phyloP scores from a whole-genome alignment of 768 basidiomycete species.

The Suillus hirtellus region DNA sequence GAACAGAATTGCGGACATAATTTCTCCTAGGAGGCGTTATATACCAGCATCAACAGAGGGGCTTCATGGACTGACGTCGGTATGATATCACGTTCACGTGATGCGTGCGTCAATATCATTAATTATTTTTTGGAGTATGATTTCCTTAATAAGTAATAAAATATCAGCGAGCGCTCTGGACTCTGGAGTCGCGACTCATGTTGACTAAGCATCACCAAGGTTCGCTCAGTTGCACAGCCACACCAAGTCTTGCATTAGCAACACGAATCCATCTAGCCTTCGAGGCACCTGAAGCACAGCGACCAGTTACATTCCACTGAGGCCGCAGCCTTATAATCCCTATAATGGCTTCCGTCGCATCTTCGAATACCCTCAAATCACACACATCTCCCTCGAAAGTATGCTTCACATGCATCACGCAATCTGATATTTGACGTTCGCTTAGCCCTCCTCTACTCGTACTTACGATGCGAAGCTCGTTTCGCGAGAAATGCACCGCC shows the following conservation, averaged over 20 bases:
- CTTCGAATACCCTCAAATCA: conserved; percentile 29
- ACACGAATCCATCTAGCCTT: conserved; percentile 25
- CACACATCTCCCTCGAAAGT: conserved; percentile 38
- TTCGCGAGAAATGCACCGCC: conserved; percentile 82
- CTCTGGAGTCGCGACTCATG: neutral
- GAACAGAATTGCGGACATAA: too few species aligned
- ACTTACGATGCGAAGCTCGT: conserved; percentile 82
- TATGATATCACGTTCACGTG: conserved; percentile 8
- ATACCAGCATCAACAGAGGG: neutral
- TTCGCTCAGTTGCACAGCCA: neutral
- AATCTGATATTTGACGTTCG: conserved; percentile 13
- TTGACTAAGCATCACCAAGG: neutral
- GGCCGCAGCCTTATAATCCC: conserved; percentile 23
- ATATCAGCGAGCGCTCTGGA: neutral
- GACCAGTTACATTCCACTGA: conserved; percentile 41
- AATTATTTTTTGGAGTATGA: neutral
- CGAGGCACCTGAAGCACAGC: conserved; percentile 32
- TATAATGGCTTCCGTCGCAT: conserved; percentile 30
- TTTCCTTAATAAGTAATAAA: neutral
- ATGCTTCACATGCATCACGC: conserved; percentile 10
- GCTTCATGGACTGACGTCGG: neutral
- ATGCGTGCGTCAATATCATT: neutral
- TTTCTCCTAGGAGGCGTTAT: neutral
- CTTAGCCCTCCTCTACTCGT: conserved; percentile 58
- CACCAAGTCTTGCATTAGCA: conserved; percentile 11